phyloP scores from a whole-genome alignment of 805 yeast genomes.

The Schwanniomyces sp. region DNA sequence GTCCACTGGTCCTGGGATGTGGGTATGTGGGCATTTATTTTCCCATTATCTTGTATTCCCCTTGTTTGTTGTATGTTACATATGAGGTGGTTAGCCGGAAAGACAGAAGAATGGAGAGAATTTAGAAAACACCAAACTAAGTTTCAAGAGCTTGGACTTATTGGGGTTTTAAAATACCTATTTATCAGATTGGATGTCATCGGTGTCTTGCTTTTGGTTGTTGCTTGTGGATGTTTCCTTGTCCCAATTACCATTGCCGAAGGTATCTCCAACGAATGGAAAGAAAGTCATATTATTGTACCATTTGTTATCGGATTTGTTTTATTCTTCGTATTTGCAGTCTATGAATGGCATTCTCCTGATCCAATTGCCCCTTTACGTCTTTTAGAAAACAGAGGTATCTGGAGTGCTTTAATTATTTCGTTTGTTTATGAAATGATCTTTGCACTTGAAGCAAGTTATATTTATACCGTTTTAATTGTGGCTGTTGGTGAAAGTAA shows the following conservation, averaged over 20 bases:
- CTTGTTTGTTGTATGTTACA: conserved; percentile 12
- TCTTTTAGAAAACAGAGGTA: conserved; percentile 14
- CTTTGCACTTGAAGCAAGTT: conserved; percentile 59
- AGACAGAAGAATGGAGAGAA: conserved; percentile 16
- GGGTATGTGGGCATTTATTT: conserved; percentile 21
- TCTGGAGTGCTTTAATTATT: conserved; percentile 15
- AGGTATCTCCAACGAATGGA: conserved; percentile 16
- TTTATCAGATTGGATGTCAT: conserved; percentile 33
- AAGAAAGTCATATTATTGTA: conserved; percentile 12
- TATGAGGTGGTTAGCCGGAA: conserved; percentile 15
- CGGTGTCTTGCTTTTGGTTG: conserved; percentile 31
- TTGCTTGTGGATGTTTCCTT: conserved; percentile 28
- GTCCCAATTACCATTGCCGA: conserved; percentile 35
- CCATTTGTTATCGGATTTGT: conserved; percentile 15
- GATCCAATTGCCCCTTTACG: conserved; percentile 13
- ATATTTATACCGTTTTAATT: conserved; percentile 61
- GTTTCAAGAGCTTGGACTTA: conserved; percentile 6
- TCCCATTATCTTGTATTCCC: conserved; percentile 16
- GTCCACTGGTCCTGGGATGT: conserved; percentile 15
- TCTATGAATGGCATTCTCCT: conserved; percentile 13
- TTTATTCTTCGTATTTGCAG: conserved; percentile 11
- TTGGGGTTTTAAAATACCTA: conserved; percentile 6
- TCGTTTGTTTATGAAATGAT: conserved; percentile 12
- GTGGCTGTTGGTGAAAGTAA: conserved; percentile 62
- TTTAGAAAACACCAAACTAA: conserved; percentile 6